phyloP scores from a whole-genome alignment of 2,329 filamentous ascomycete genomes.

The Chaetomium sp. region DNA sequence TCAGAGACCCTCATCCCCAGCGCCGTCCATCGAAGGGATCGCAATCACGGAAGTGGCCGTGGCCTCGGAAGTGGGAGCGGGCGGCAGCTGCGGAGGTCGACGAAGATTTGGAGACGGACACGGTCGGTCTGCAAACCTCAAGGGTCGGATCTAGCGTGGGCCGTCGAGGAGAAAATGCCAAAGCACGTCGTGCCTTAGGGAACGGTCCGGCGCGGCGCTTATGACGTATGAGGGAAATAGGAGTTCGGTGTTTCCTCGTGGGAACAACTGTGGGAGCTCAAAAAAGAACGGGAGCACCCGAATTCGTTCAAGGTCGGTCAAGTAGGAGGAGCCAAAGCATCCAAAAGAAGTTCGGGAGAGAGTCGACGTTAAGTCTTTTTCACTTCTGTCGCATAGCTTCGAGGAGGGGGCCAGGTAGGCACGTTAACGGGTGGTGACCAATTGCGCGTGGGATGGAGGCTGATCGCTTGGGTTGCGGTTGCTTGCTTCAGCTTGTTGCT shows the following conservation, averaged over 20 bases:
- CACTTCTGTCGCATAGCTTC: slow-evolving; percentile 8
- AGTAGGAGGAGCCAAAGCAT: slow-evolving; percentile 2
- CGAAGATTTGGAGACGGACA: too few relatives aligned
- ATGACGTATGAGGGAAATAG: slow-evolving; percentile 22
- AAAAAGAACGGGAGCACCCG: slow-evolving; percentile 4
- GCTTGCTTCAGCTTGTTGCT: slow-evolving; percentile 13
- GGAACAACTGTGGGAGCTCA: background rate
- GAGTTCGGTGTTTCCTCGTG: background rate
- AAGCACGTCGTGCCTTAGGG: too few relatives aligned
- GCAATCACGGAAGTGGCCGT: slow-evolving; percentile 1
- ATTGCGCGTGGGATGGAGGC: slow-evolving; percentile 12
- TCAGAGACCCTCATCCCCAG: slow-evolving; percentile 40
- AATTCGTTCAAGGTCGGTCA: slow-evolving; percentile 1
- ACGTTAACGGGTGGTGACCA: slow-evolving; percentile 10
- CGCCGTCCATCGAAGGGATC: slow-evolving; percentile 33
- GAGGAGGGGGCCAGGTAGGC: background rate
- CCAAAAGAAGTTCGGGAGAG: background rate
- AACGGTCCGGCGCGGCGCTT: background rate
- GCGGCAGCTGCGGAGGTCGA: too few relatives aligned
- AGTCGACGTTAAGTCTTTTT: background rate
- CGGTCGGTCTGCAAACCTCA: too few relatives aligned
- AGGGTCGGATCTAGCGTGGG: too few relatives aligned
- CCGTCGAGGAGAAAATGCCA: too few relatives aligned
- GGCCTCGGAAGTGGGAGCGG: background rate
- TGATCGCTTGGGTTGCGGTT: slow-evolving; percentile 6